These are phyloP conservation scores for Spathaspora sp. DNA, from an alignment of 805 yeast species.

Conservation along the genomic window DNA sequence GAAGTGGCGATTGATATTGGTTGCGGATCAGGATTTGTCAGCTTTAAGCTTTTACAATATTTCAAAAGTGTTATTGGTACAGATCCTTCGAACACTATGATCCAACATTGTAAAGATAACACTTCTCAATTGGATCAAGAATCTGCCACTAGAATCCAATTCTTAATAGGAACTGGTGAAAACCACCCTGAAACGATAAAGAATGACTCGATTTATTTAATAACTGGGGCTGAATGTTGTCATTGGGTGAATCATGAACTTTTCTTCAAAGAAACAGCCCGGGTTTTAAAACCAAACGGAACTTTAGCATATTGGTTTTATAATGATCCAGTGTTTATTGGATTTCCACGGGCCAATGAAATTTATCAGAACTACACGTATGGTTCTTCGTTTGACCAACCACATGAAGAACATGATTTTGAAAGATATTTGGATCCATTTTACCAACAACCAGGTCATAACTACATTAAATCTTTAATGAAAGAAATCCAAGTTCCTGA, in stretches of 20 bases:
- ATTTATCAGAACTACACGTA: conserved; percentile 51
- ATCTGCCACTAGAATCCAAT: conserved; percentile 11
- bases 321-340: conserved; percentile 63
- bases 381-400: conserved; percentile 16
- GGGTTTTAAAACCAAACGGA: conserved; percentile 56
- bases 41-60: conserved; percentile 44
- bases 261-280: conserved; percentile 48
- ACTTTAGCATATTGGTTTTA: conserved; percentile 79
- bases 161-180: conserved; percentile 24
- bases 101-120: conserved; percentile 18
- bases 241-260: conserved; percentile 72
- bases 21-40: conserved; percentile 78
- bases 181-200: conserved; percentile 16
- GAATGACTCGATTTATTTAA: conserved; percentile 47
- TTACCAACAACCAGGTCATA: conserved; percentile 48
- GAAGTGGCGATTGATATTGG: conserved; percentile 60
- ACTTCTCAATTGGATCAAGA: conserved; percentile 7
- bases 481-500: conserved; percentile 34
- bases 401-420: conserved; percentile 12
- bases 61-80: conserved; percentile 55
- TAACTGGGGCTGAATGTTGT: conserved; percentile 80
- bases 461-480: conserved; percentile 31
- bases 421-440: conserved; percentile 48
- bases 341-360: conserved; percentile 50
- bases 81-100: conserved; percentile 36